Base-by-base conservation (phyloP, 2,329 filamentous ascomycete genomes). In the Kalmusia sp. region DNA sequence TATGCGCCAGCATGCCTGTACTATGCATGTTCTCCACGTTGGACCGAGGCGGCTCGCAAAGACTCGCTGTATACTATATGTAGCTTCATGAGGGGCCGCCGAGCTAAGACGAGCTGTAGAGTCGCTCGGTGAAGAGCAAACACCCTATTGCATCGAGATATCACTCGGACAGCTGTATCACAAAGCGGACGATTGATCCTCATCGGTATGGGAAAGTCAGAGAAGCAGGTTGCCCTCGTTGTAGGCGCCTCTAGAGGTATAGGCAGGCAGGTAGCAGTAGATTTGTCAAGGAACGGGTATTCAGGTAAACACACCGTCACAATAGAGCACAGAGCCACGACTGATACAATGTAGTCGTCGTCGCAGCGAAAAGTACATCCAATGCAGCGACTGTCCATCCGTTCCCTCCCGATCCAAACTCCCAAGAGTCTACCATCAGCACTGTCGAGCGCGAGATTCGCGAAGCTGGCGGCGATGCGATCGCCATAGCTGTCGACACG, bases 161-260 rank as follows among this genome's bases (percentile, higher is more conserved):
- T n/a, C n/a, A n/a, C n/a, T n/a, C n/a, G n/a, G n/a, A n/a, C n/a
- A n/a, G n/a, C n/a, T n/a, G n/a, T n/a, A n/a, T n/a, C n/a, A n/a
- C 7, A 9, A 4, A 39, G 5, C 24, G 38, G n/a, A 34, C 7
- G 34, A 27, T 6, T 22, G 11, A 3, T 3, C 31, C 24, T 12
- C 11, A 34, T 31, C 6, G n/a, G n/a, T n/a, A 68, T 65, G 53
- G 28, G 55, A 15, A 31, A 40, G 7, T 45, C 54, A 24, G 51
- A 33, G 11, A 66, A 79, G 51, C 79, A 80, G 57, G 88, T 92
- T 6, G 89, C 88, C 17, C 80, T 93, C 17, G 79, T 93, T 4
- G 82, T 93, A 17, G 90, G 90, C 33, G 90, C 89, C 2, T 93
- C 90, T 0, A 80, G 91, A 56, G 91, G 91, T 31, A 93, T 96